Base-by-base conservation (phyloP, 164 flowering plant genomes). In the Nelumbo lutea region DNA sequence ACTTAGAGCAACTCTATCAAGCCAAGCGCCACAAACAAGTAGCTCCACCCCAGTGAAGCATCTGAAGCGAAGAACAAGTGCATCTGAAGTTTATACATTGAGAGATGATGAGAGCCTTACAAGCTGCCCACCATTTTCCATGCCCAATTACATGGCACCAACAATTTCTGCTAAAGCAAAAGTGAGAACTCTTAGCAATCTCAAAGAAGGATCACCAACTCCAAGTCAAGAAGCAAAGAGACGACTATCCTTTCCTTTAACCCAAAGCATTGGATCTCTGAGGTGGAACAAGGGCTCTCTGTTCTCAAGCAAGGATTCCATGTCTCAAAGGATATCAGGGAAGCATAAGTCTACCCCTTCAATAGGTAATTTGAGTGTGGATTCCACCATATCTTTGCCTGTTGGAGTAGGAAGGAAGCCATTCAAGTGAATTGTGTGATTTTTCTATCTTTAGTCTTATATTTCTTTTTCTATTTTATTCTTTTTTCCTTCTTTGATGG, bases 71-170 rank as follows among this genome's bases (percentile, higher is more conserved):
- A 84, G 85, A 74, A 72, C 72, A 7, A 76, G 81, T 15, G 76
- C 69, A 48, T 72, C 73, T 40, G 81, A 73, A 5, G 15, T 72
- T 58, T 71, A 88, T 51, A 1, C 82, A 42, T 8, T 10, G 55
- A 91, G 79, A 67, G 99, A 96, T 42, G 90, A 91, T 56, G 98
- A 89, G 40, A 96, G 98, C 87, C 84, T 96, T 64, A 88, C 79
- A 5, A 96, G 98, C 79, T 93, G 98, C 86, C 98, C 97, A 0
- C 90, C 97, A 4, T 88, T 91, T 71, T 88, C 95, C 8, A 88
- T 79, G 27, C 98, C 98, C 9, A 86, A 80, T 68, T 96, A 96
- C 85, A 93, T 96, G 99, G 67, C 69, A 48, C 96, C 96, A 1
- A 96, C 99, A 4, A 83, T 73, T 13, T 96, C 99, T 0, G 95